Base-by-base conservation (phyloP, 2,329 filamentous ascomycete species). In the Xylaria hypoxylon region DNA sequence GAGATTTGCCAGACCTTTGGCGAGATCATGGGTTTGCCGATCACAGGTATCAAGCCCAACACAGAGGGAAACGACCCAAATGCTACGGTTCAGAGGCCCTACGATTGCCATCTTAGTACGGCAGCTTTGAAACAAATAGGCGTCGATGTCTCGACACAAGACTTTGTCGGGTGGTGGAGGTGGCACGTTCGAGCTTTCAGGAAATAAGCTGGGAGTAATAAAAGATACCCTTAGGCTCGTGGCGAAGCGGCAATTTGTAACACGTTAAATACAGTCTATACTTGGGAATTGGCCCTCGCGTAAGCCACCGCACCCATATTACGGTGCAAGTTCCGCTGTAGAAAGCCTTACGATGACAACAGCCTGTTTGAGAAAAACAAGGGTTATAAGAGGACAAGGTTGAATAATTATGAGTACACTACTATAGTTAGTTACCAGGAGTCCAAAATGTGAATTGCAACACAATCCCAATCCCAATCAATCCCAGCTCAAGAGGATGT, bases 51-150 rank as follows among this genome's bases (percentile, higher is more conserved):
- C 78, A 84, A 87, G 73, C 82, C 90, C 10, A 90, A 93, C 73
- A 86, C 88, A 26, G 84, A 92, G 73, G 91, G 91, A 42, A 91
- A 92, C 77, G 90, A 92, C 70, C 88, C 90, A 5, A 89, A 87
- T 68, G 87, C 90, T 50, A 84, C 85, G 24, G 92, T 94, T 0
- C 88, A 94, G 80, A 85, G 94, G 69, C 94, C 94, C 13, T 97
- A 92, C 76, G 93, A 97, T 79, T 95, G 92, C 73, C 93, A 97
- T 79, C 82, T 97, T 51, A 94, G 92, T 73, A 97, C 92, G 8
- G 87, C 86, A 78, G 87, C 83, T 44, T 80, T 97, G 70, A 87
- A 87, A 77, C 88, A 92, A 15, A 76, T 97, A 68, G 92, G 88
- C 0, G 92, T 97, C 69, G 86, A 92, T 74, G 87, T 95, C 62